phyloP scores from a whole-genome alignment of 192 early-diverging fungal species.

The Linnemannia zychae region DNA sequence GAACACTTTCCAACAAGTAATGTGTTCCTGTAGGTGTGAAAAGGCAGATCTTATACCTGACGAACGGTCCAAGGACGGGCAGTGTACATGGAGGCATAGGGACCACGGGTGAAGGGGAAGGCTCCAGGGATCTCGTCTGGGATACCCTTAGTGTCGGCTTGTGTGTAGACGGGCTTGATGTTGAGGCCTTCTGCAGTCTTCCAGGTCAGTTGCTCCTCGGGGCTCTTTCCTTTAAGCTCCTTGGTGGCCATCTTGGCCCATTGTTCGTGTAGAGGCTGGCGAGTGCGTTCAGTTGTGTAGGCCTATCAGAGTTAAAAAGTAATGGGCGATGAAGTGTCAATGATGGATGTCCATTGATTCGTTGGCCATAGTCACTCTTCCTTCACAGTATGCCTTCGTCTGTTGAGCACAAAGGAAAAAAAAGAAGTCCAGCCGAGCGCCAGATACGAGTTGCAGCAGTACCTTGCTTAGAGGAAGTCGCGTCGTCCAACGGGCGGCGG shows the following conservation, averaged over 20 bases:
- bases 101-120: slow-evolving; percentile 90
- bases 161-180: slow-evolving; percentile 90
- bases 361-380: too few species aligned
- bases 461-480: slow-evolving; percentile 44
- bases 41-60: slow-evolving; percentile 61
- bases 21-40: background rate
- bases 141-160: slow-evolving; percentile 72
- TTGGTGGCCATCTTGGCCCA: slow-evolving; percentile 83
- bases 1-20: background rate
- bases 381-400: background rate
- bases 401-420: background rate
- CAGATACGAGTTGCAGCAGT: background rate
- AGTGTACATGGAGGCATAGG: slow-evolving; percentile 89
- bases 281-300: slow-evolving; percentile 44
- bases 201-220: slow-evolving; percentile 80
- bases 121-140: slow-evolving; percentile 83
- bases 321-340: background rate
- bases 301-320: slow-evolving; percentile 15
- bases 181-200: slow-evolving; percentile 86
- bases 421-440: background rate
- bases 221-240: slow-evolving; percentile 91
- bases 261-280: slow-evolving; percentile 75
- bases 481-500: slow-evolving; percentile 30
- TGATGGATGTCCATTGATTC: too few species aligned
- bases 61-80: slow-evolving; percentile 89